A percentile compares a stretch with the other conserved stretches of the same genome.
Conservation (phyloP, 257 asterid species). For the Henckelia pumila region DNA sequence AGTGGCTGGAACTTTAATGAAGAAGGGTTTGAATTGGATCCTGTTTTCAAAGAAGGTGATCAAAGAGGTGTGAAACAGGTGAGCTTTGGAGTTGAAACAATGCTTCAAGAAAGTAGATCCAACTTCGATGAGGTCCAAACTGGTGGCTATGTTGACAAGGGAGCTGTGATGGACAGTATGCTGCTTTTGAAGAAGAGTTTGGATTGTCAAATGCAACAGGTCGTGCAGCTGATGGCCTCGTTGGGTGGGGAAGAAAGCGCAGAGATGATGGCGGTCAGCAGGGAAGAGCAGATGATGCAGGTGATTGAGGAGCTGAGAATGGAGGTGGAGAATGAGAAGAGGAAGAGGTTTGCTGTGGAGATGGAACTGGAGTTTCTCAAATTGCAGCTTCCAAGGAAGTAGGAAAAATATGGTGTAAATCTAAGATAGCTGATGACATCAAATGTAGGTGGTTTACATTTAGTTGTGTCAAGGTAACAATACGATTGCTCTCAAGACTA, state of each 20-base stretch:
- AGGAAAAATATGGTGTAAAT: not conserved
- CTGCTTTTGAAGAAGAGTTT: conserved; percentile 48
- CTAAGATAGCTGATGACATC: no score
- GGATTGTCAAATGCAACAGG: conserved; percentile 54
- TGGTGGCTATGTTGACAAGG: conserved; percentile 24
- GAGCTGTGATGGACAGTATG: conserved; percentile 39
- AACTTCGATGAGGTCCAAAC: not conserved
- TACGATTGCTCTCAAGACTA: no score
- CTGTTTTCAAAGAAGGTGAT: conserved; percentile 51
- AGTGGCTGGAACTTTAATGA: conserved; percentile 87
- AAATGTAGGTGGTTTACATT: no score
- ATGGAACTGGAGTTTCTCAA: conserved; percentile 56
- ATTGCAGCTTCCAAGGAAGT: conserved; percentile 33
- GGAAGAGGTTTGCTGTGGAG: conserved; percentile 47
- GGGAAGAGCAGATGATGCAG: conserved; percentile 49
- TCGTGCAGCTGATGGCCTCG: conserved; percentile 41
- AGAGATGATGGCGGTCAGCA: conserved; percentile 25
- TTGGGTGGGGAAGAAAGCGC: conserved; percentile 31
- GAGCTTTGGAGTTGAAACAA: conserved; percentile 35
- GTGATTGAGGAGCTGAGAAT: conserved; percentile 39
- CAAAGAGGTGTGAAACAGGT: conserved; percentile 25
- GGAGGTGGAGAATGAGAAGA: conserved; percentile 62
- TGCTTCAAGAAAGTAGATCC: conserved; percentile 30
- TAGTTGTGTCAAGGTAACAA: no score
- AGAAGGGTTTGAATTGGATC: conserved; percentile 66